Conservation (phyloP, 495 filamentous ascomycete genomes). For the Penicillium pulvis region DNA sequence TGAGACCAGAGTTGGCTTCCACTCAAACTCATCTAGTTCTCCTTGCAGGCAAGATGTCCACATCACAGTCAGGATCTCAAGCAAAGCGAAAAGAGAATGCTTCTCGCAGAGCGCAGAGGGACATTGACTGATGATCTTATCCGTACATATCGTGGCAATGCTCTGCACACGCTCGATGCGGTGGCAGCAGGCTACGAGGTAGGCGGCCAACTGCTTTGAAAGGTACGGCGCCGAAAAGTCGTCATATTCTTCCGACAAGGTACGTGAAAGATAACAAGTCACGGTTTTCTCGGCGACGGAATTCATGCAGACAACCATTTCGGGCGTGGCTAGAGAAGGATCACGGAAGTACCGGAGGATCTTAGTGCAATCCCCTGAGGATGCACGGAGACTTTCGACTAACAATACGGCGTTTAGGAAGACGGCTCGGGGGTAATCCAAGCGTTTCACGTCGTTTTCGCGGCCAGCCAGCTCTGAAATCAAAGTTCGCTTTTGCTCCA, state of each 20-base stretch:
- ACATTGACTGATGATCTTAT: slow-evolving; percentile 78
- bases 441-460: slow-evolving; percentile 71
- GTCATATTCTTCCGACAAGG: slow-evolving; percentile 66
- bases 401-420: slow-evolving; percentile 87
- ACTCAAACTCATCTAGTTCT: slow-evolving; percentile 91
- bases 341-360: slow-evolving; percentile 89
- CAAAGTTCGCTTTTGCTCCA: slow-evolving; percentile 78
- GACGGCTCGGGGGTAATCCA: slow-evolving; percentile 85
- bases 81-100: slow-evolving; percentile 83
- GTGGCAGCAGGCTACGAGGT: slow-evolving; percentile 89
- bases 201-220: slow-evolving; percentile 80
- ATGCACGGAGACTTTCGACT: slow-evolving; percentile 80
- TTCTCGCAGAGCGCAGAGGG: slow-evolving; percentile 91
- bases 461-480: slow-evolving; percentile 69
- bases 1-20: slow-evolving; percentile 77
- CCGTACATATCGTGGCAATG: slow-evolving; percentile 76
- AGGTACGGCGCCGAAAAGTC: slow-evolving; percentile 80
- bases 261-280: slow-evolving; percentile 70
- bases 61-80: slow-evolving; percentile 90
- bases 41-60: slow-evolving; percentile 92
- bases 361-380: slow-evolving; percentile 83
- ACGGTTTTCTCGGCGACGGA: slow-evolving; percentile 75
- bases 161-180: slow-evolving; percentile 86
- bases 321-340: slow-evolving; percentile 73
- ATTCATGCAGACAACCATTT: slow-evolving; percentile 85